phyloP scores from a whole-genome alignment of 768 basidiomycete species.

The Hygrophoropsis aurantiaca region DNA sequence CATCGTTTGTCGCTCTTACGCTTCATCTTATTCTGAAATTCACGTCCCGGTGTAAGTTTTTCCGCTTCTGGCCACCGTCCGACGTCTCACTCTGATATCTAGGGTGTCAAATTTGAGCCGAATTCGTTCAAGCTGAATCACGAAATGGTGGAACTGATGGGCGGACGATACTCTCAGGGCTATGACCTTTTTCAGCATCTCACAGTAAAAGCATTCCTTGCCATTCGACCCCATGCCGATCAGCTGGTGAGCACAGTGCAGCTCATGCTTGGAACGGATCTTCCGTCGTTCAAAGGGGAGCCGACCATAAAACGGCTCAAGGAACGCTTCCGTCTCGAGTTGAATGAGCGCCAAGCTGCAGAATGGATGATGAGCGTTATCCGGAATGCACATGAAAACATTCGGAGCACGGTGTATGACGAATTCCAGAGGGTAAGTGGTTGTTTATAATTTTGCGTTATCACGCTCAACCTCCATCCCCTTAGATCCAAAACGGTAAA shows the following conservation, averaged over 20 bases:
- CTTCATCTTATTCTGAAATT: slow-evolving; percentile 16
- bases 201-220: slow-evolving; percentile 94
- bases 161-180: slow-evolving; percentile 90
- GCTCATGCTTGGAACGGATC: slow-evolving; percentile 91
- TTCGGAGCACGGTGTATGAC: slow-evolving; percentile 91
- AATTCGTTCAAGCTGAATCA: slow-evolving; percentile 98
- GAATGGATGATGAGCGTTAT: slow-evolving; percentile 90
- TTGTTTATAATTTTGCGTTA: slow-evolving; percentile 3
- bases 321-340: slow-evolving; percentile 80
- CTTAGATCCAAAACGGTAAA: slow-evolving; percentile 49
- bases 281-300: slow-evolving; percentile 98
- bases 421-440: slow-evolving; percentile 84
- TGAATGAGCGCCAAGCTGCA: slow-evolving; percentile 89
- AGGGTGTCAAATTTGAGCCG: slow-evolving; percentile 99
- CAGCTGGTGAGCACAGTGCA: slow-evolving; percentile 86
- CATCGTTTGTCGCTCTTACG: slow-evolving; percentile 22
- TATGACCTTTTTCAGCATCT: slow-evolving; percentile 93
- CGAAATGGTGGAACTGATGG: slow-evolving; percentile 98
- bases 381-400: slow-evolving; percentile 92
- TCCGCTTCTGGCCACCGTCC: slow-evolving; percentile 1
- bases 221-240: slow-evolving; percentile 91
- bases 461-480: slow-evolving; percentile 3
- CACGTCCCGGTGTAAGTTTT: slow-evolving; percentile 61
- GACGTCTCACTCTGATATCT: slow-evolving; percentile 10
- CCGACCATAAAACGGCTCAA: slow-evolving; percentile 82